Evolutionary conservation across 805 yeast genomes (phyloP).

Genomic region (Cyberlindnera maritima): DNA sequence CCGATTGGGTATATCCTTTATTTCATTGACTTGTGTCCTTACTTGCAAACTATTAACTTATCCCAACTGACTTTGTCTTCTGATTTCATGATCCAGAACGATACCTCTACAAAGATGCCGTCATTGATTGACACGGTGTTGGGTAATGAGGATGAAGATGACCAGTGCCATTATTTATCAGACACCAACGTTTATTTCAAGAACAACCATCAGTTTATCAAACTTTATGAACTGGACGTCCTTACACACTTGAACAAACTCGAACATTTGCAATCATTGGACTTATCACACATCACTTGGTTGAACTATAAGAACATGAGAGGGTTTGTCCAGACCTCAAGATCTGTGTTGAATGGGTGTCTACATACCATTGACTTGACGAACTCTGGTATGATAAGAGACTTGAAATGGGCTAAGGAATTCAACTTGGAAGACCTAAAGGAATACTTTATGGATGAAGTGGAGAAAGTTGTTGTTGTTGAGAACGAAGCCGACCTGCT

Average conservation of each 20-base stretch:
- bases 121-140: slow-evolving; percentile 26
- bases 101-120: slow-evolving; percentile 9
- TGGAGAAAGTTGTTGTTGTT: slow-evolving; percentile 11
- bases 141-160: not conserved
- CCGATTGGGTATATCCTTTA: slow-evolving; percentile 79
- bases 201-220: slow-evolving; percentile 17
- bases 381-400: slow-evolving; percentile 48
- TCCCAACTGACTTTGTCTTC: slow-evolving; percentile 58
- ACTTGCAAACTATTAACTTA: slow-evolving; percentile 53
- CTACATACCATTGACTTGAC: slow-evolving; percentile 36
- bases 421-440: slow-evolving; percentile 17
- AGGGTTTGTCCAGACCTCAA: slow-evolving; percentile 26
- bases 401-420: slow-evolving; percentile 42
- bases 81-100: slow-evolving; percentile 45
- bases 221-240: slow-evolving; percentile 25
- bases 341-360: slow-evolving; percentile 15
- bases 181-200: slow-evolving; percentile 24
- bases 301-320: slow-evolving; percentile 37
- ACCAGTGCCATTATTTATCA: slow-evolving; percentile 12
- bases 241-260: slow-evolving; percentile 32
- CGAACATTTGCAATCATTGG: slow-evolving; percentile 32
- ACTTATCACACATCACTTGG: slow-evolving; percentile 46
- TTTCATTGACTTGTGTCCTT: slow-evolving; percentile 63
- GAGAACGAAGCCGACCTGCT: slow-evolving; percentile 7
- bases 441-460: slow-evolving; percentile 18